phyloP scores from a whole-genome alignment of 2,329 filamentous ascomycete genomes.

The Xylariales sp. region DNA sequence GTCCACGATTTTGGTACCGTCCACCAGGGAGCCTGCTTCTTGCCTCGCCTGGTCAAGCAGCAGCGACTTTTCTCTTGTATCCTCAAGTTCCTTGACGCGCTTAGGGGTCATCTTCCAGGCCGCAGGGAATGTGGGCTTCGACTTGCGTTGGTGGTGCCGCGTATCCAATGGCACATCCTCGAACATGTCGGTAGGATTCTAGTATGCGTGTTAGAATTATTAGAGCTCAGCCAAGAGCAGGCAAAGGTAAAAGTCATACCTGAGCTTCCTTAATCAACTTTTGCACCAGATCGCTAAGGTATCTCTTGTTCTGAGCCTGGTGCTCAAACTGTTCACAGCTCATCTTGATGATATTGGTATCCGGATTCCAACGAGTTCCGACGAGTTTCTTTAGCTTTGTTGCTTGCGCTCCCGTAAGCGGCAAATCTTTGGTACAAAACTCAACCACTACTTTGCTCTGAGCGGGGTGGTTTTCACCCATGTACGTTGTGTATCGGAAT shows the following conservation, averaged over 20 bases:
- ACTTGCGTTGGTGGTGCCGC: constrained; percentile 72
- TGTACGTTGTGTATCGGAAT: constrained; percentile 95
- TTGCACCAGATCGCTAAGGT: constrained; percentile 74
- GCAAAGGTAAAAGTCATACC: constrained; percentile 29
- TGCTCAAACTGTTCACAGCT: constrained; percentile 85
- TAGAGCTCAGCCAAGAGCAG: too few species aligned
- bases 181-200: constrained; percentile 75
- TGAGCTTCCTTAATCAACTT: constrained; percentile 71
- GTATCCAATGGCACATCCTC: constrained; percentile 86
- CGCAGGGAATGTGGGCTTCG: constrained; percentile 68
- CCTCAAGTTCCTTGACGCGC: constrained; percentile 62
- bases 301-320: constrained; percentile 95
- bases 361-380: constrained; percentile 83
- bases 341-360: constrained; percentile 78
- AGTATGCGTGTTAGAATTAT: constrained; percentile 8
- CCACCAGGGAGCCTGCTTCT: constrained; percentile 52
- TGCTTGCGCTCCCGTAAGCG: constrained; percentile 63
- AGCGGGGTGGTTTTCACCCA: constrained; percentile 89
- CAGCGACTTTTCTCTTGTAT: constrained; percentile 46
- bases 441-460: constrained; percentile 92
- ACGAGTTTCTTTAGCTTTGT: constrained; percentile 84
- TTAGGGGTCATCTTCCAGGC: constrained; percentile 77
- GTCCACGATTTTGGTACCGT: constrained; percentile 49
- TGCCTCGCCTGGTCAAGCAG: constrained; percentile 50
- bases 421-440: constrained; percentile 72